Conservation (phyloP, 2,329 filamentous ascomycete species). For the Diatrype stigma region DNA sequence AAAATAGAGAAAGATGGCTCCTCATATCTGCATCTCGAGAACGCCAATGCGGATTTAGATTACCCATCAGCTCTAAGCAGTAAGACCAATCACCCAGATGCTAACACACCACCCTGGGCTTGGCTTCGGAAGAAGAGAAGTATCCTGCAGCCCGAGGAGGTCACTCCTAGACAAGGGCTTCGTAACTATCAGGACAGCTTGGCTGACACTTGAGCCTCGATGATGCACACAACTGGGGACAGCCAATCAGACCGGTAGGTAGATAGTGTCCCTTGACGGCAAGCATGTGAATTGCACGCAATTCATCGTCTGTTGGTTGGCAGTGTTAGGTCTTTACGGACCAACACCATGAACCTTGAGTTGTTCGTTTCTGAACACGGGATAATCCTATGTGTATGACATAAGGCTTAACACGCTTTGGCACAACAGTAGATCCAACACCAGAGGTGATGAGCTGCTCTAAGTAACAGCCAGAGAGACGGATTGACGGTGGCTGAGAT, state of each 20-base stretch:
- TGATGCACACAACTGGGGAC: not conserved
- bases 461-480: too few relatives aligned
- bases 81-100: not conserved
- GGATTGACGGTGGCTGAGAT: too few relatives aligned
- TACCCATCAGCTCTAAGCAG: not conserved
- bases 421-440: too few relatives aligned
- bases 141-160: not conserved
- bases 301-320: too few relatives aligned
- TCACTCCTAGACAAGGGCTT: not conserved
- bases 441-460: too few relatives aligned
- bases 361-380: not conserved
- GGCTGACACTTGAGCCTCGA: not conserved
- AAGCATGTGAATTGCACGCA: too few relatives aligned
- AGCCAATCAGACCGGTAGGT: too few relatives aligned
- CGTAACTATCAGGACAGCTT: not conserved
- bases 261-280: too few relatives aligned
- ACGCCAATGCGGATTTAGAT: not conserved
- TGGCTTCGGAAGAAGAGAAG: not conserved
- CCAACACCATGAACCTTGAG: not conserved
- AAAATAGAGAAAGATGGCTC: not conserved
- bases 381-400: too few relatives aligned
- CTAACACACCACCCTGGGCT: not conserved
- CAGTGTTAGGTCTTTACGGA: not conserved
- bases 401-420: too few relatives aligned
- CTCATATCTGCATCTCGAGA: not conserved